Evolutionary conservation across 2,329 filamentous ascomycete species (phyloP).

Genomic region (Sclerotinia sclerotiorum): DNA sequence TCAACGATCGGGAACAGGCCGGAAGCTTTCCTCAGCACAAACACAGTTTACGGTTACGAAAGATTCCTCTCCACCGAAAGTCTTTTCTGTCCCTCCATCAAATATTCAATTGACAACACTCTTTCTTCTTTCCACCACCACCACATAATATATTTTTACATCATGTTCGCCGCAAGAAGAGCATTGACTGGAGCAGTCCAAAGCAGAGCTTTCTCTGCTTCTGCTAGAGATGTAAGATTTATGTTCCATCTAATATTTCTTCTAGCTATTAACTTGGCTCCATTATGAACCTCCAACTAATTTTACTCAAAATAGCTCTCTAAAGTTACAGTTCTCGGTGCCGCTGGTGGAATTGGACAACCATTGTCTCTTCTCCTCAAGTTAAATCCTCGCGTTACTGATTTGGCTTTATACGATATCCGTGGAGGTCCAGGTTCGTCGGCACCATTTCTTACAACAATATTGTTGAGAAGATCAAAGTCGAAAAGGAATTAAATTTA

Average conservation of each 20-base stretch:
- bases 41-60: slow-evolving; percentile 1
- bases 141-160: slow-evolving; percentile 23
- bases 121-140: slow-evolving; percentile 16
- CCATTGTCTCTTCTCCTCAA: slow-evolving; percentile 96
- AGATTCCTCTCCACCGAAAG: slow-evolving; percentile 20
- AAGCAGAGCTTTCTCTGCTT: slow-evolving; percentile 78
- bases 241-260: slow-evolving; percentile 20
- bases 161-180: slow-evolving; percentile 73
- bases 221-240: slow-evolving; percentile 67
- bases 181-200: slow-evolving; percentile 58
- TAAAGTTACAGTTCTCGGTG: slow-evolving; percentile 97
- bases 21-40: slow-evolving; percentile 13
- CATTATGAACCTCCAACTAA: slow-evolving; percentile 27
- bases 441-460: background rate
- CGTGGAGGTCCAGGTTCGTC: slow-evolving; percentile 25
- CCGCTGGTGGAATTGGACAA: slow-evolving; percentile 95
- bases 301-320: slow-evolving; percentile 64
- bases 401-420: slow-evolving; percentile 98
- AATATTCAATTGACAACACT: slow-evolving; percentile 25
- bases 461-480: background rate
- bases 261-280: slow-evolving; percentile 25
- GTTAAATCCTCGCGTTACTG: slow-evolving; percentile 80
- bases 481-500: background rate
- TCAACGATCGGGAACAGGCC: slow-evolving; percentile 6
- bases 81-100: slow-evolving; percentile 16